Percentiles rank a stretch among this genome's conserved stretches.
Evolutionary conservation across 2,329 filamentous ascomycete genomes (phyloP).

Genomic region (Neonectria punicea): DNA sequence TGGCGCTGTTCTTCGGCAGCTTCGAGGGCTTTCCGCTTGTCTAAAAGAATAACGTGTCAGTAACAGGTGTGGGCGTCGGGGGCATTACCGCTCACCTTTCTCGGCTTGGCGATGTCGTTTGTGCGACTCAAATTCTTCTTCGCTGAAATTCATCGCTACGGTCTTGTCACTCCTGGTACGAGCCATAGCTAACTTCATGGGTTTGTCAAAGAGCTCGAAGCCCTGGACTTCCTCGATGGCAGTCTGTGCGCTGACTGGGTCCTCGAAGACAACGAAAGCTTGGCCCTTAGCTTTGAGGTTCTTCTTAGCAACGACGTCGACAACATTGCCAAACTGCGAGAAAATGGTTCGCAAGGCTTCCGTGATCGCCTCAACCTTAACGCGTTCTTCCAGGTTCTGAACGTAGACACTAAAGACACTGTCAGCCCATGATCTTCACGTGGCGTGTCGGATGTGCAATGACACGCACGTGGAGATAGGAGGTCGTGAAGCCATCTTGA

Average conservation of each 20-base stretch:
- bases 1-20: slow-evolving; percentile 81
- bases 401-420: slow-evolving; percentile 67
- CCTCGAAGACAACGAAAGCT: slow-evolving; percentile 93
- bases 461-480: slow-evolving; percentile 77
- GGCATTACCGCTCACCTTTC: slow-evolving; percentile 73
- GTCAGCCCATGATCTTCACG: slow-evolving; percentile 52
- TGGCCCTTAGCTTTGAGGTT: slow-evolving; percentile 95
- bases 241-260: slow-evolving; percentile 77
- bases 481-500: slow-evolving; percentile 52
- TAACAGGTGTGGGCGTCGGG: not conserved
- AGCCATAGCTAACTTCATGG: slow-evolving; percentile 86
- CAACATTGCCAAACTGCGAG: slow-evolving; percentile 84
- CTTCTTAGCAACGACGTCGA: slow-evolving; percentile 88
- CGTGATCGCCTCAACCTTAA: slow-evolving; percentile 82
- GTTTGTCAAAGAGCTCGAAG: slow-evolving; percentile 92
- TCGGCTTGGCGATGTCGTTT: slow-evolving; percentile 86
- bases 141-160: slow-evolving; percentile 76
- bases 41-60: slow-evolving; percentile 47
- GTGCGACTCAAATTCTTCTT: slow-evolving; percentile 87
- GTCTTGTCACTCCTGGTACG: slow-evolving; percentile 88
- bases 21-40: slow-evolving; percentile 84
- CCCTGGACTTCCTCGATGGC: slow-evolving; percentile 92
- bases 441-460: slow-evolving; percentile 74
- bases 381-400: slow-evolving; percentile 91
- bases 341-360: slow-evolving; percentile 82